These are phyloP conservation scores for Komagataella populi DNA, from an alignment of 805 yeast species.

Conservation along the genomic window DNA sequence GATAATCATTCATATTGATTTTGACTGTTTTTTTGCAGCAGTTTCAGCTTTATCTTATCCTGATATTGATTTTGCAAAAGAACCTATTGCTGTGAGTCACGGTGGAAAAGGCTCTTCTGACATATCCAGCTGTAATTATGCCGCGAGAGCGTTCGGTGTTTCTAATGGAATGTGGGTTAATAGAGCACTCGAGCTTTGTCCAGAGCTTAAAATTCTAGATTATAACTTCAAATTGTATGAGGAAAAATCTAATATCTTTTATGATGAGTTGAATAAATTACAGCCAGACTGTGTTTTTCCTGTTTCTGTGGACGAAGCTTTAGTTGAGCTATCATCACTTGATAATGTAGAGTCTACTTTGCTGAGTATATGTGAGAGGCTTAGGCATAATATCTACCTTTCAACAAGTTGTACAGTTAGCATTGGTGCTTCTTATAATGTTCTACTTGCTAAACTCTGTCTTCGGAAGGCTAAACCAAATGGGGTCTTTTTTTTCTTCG, in stretches of 20 bases:
- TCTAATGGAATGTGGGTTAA: conserved; percentile 85
- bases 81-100: conserved; percentile 52
- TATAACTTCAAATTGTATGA: conserved; percentile 73
- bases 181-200: conserved; percentile 51
- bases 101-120: conserved; percentile 50
- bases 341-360: conserved; percentile 15
- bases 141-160: conserved; percentile 68
- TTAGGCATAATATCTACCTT: conserved; percentile 26
- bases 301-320: conserved; percentile 84
- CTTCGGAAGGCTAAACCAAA: conserved; percentile 69
- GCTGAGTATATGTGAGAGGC: conserved; percentile 13
- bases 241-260: conserved; percentile 46
- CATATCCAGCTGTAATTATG: conserved; percentile 85
- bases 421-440: conserved; percentile 64
- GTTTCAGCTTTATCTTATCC: conserved; percentile 58
- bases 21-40: conserved; percentile 88
- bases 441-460: conserved; percentile 67
- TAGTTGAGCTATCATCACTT: conserved; percentile 43
- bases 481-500: conserved; percentile 29
- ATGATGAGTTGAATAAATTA: conserved; percentile 37
- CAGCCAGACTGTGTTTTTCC: conserved; percentile 49
- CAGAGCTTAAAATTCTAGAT: conserved; percentile 39
- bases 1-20: conserved; percentile 69
- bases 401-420: conserved; percentile 58
- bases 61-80: conserved; percentile 26